phyloP scores from a whole-genome alignment of 73 alveolate species.

The Paramecium sexaurelia region DNA sequence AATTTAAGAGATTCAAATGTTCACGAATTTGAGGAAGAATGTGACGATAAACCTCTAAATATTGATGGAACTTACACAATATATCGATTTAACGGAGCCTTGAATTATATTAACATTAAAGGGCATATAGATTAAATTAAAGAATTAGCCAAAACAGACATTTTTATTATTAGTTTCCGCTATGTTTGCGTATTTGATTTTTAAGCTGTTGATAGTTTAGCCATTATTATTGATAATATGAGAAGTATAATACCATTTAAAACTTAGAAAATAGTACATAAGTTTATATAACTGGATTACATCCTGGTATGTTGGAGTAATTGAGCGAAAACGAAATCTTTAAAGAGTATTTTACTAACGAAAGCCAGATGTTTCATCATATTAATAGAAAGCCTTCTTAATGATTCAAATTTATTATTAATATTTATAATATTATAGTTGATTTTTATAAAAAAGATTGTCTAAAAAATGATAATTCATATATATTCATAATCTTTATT shows the following conservation, averaged over 20 bases:
- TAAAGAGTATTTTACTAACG: neutral
- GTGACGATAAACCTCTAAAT: neutral
- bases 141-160: slow-evolving; percentile 9
- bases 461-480: neutral
- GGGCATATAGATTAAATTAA: slow-evolving; percentile 32
- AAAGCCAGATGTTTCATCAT: neutral
- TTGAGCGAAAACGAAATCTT: neutral
- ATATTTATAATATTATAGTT: too few species aligned
- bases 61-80: neutral
- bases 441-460: neutral
- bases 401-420: neutral
- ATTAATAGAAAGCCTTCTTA: neutral
- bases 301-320: slow-evolving; percentile 19
- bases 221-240: neutral
- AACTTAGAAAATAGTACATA: neutral
- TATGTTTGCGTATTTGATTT: slow-evolving; percentile 44
- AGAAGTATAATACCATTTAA: slow-evolving; percentile 20
- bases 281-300: slow-evolving; percentile 28
- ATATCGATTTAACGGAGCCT: slow-evolving; percentile 43
- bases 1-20: neutral
- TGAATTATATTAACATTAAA: slow-evolving; percentile 33
- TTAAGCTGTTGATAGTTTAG: slow-evolving; percentile 45
- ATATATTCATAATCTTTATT: slow-evolving; percentile 10
- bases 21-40: neutral
- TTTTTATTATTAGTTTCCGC: neutral